These are phyloP conservation scores for Cladorrhinum sp. DNA, from an alignment of 2,329 filamentous ascomycete species.

Conservation along the genomic window DNA sequence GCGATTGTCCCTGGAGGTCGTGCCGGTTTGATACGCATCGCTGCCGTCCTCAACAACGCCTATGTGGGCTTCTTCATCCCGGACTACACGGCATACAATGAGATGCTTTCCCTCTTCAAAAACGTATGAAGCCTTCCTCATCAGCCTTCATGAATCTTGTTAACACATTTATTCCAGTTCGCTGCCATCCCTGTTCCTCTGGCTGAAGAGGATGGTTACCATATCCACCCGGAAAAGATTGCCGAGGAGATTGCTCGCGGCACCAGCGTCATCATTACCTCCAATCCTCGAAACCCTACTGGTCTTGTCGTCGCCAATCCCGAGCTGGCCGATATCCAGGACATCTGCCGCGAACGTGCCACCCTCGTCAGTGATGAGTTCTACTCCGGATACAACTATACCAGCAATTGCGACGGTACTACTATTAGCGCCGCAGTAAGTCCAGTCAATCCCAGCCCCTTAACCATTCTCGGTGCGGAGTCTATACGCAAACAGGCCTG, in stretches of 20 bases:
- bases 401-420: conserved; percentile 81
- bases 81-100: conserved; percentile 95
- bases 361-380: conserved; percentile 96
- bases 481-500: no score
- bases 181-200: conserved; percentile 84
- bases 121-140: conserved; percentile 54
- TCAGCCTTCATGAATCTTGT: conserved; percentile 10
- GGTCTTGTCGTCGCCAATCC: conserved; percentile 82
- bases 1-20: conserved; percentile 92
- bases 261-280: conserved; percentile 85
- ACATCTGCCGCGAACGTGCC: conserved; percentile 84
- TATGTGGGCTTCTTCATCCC: conserved; percentile 93
- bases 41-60: conserved; percentile 86
- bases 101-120: conserved; percentile 93
- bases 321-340: conserved; percentile 85
- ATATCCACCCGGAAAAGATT: conserved; percentile 91
- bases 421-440: conserved; percentile 74
- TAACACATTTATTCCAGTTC: conserved; percentile 53
- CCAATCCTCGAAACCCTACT: conserved; percentile 92
- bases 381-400: conserved; percentile 96
- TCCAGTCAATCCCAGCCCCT: background rate
- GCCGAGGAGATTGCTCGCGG: conserved; percentile 85
- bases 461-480: no score
- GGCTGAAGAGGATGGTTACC: conserved; percentile 80
- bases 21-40: conserved; percentile 90